Base-by-base conservation (phyloP, 1,139 yeast species). In the Geotrichum histeridarum region DNA sequence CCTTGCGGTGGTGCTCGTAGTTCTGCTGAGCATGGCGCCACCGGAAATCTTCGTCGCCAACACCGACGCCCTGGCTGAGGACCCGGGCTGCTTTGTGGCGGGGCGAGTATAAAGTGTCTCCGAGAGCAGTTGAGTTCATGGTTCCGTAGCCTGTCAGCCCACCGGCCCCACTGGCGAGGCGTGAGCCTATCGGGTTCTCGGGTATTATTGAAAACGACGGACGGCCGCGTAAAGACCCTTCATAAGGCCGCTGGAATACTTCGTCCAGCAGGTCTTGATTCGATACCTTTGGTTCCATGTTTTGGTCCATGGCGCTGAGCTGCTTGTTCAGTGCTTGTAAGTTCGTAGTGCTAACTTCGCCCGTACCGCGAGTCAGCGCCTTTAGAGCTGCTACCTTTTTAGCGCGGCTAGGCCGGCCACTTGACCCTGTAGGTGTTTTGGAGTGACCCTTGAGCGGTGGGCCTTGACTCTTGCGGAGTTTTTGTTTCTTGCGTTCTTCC, bases 221-320 rank as follows among this genome's bases (percentile, higher is more conserved):
- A 8, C 41, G 38, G 17, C 33, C 48, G 1, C 44, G 43, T 4
- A 47, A 53, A 0, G 65, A 61, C 1, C 68, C 68, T 41, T 65
- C 64, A 50, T 66, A 66, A 1, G 69, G 68, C 8, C 68, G 55
- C 41, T 61, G 62, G 56, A 65, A 66, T 6, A 66, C 68, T 53
- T 66, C 68, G 39, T 64, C 68, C 9, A 66, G 54, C 5, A 66
- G 57, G 43, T 65, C 69, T 50, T 65, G 63, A 38, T 65, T 63
- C 1, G 67, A 64, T 4, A 65, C 60, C 44, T 59, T 62, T 46
- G 56, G 55, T 41, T 59, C 57, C 18, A 55, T 54, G 7, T 30
- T 12, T 9, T 35, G 42, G 30, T 35, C 38, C 12, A 11, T 11
- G 27, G 45, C 38, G 22, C 18, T 39, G 39, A 39, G 38, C 30